Percentiles rank a stretch among this genome's conserved stretches.
These are phyloP conservation scores for Tylopilus sp. DNA, from an alignment of 1,284 basidiomycete genomes.

Conservation along the genomic window DNA sequence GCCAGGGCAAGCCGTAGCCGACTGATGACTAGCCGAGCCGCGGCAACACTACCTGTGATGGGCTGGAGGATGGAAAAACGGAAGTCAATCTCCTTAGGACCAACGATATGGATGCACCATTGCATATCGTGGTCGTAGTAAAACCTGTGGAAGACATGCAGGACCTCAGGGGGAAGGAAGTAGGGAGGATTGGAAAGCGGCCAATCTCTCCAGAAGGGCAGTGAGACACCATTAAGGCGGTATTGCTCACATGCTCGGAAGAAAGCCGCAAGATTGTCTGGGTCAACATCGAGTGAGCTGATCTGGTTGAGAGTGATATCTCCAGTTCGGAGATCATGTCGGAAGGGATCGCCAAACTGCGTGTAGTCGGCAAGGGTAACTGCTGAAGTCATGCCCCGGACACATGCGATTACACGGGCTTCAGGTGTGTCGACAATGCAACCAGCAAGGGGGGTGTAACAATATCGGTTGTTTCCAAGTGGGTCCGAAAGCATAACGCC, in stretches of 20 bases:
- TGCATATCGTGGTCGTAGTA: too few species aligned
- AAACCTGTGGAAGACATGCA: too few species aligned
- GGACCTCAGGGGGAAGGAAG: too few species aligned
- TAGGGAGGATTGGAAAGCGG: too few species aligned
- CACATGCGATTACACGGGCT: not conserved
- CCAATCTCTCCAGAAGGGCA: too few species aligned
- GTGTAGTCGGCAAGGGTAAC: too few species aligned
- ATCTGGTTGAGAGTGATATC: not conserved
- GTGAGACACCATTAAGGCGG: slow-evolving; percentile 2
- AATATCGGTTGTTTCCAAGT: slow-evolving; percentile 21
- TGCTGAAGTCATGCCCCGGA: too few species aligned
- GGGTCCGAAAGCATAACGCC: slow-evolving; percentile 43
- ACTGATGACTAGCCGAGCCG: too few species aligned
- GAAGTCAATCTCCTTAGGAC: too few species aligned
- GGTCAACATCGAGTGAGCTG: not conserved
- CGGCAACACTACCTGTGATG: not conserved
- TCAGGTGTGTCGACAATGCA: slow-evolving; percentile 11
- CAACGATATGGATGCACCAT: too few species aligned
- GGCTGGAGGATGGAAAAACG: slow-evolving; percentile 3
- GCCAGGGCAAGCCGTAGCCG: too few species aligned
- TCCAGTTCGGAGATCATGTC: not conserved
- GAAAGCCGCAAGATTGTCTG: not conserved
- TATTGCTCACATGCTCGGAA: not conserved
- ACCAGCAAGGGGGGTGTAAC: slow-evolving; percentile 6
- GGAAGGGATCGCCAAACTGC: too few species aligned